Conservation (phyloP, 1,284 basidiomycete genomes). For the Tilletia indica region DNA sequence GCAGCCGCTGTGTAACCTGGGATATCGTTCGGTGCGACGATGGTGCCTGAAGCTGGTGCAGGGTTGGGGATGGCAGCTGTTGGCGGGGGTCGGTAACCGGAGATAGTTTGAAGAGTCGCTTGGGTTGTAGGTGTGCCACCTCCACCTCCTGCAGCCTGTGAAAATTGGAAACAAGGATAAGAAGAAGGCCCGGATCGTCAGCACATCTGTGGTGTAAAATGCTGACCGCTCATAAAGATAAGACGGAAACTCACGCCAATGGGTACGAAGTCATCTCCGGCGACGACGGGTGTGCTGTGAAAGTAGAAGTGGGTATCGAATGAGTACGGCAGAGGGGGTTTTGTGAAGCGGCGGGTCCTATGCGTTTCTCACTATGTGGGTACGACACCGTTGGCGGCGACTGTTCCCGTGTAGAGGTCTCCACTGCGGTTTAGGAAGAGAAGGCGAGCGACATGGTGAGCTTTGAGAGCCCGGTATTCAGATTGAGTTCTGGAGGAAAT, state of each 20-base stretch:
- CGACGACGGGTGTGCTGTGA: slow-evolving; percentile 3
- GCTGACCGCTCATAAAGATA: too few relatives aligned
- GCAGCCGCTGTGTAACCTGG: slow-evolving; percentile 1
- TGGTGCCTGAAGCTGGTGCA: background rate
- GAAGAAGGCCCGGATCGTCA: too few relatives aligned
- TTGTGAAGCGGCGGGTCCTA: background rate
- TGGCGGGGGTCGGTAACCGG: background rate
- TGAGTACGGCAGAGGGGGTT: too few relatives aligned
- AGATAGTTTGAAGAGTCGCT: background rate
- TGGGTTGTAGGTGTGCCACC: background rate
- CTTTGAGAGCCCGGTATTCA: too few relatives aligned
- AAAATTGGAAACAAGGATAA: too few relatives aligned
- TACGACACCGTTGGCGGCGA: background rate
- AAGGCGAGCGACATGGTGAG: background rate
- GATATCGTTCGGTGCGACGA: background rate
- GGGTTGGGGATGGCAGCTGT: background rate
- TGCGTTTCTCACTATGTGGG: background rate
- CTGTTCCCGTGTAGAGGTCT: slow-evolving; percentile 2
- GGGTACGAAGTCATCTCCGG: background rate
- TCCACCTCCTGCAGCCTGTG: slow-evolving; percentile 9
- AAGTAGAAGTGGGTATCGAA: background rate
- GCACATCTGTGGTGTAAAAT: too few relatives aligned
- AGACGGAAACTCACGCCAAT: background rate
- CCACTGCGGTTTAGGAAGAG: background rate
- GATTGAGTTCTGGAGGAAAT: too few relatives aligned